These are phyloP conservation scores for Aquilaria malaccensis DNA, from an alignment of 345 rosid genomes.

Conservation along the genomic window DNA sequence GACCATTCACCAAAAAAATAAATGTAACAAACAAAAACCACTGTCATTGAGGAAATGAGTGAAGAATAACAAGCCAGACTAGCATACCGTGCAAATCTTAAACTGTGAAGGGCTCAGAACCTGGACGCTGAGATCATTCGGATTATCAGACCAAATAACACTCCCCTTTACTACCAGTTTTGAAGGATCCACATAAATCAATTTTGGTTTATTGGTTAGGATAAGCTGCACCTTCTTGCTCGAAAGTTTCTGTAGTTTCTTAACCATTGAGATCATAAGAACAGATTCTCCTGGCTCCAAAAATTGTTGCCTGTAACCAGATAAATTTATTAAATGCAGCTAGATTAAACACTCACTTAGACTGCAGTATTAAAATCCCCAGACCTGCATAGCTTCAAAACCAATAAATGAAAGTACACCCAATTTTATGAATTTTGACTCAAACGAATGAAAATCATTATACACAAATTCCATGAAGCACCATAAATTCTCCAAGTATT, in stretches of 20 bases:
- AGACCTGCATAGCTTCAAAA: too few relatives aligned
- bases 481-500: too few relatives aligned
- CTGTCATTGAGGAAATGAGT: not conserved
- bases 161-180: conserved; percentile 75
- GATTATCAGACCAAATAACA: conserved; percentile 87
- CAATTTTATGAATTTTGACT: too few relatives aligned
- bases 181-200: conserved; percentile 86
- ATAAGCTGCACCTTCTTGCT: conserved; percentile 98
- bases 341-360: too few relatives aligned
- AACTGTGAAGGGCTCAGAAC: conserved; percentile 72
- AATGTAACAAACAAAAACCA: not conserved
- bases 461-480: too few relatives aligned
- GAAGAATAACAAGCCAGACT: not conserved
- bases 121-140: conserved; percentile 75
- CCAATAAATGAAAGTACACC: too few relatives aligned
- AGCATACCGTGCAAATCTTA: conserved; percentile 84
- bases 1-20: not conserved
- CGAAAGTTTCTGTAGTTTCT: conserved; percentile 80
- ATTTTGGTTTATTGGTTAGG: conserved; percentile 86
- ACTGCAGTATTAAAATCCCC: too few relatives aligned
- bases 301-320: conserved; percentile 82
- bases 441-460: too few relatives aligned
- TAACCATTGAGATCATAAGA: conserved; percentile 92
- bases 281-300: conserved; percentile 91
- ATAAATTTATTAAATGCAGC: not conserved